Evolutionary conservation across 768 basidiomycete species (phyloP), one percentile per base, ranked within the genome.

Genomic region (Boletales sp.): DNA sequence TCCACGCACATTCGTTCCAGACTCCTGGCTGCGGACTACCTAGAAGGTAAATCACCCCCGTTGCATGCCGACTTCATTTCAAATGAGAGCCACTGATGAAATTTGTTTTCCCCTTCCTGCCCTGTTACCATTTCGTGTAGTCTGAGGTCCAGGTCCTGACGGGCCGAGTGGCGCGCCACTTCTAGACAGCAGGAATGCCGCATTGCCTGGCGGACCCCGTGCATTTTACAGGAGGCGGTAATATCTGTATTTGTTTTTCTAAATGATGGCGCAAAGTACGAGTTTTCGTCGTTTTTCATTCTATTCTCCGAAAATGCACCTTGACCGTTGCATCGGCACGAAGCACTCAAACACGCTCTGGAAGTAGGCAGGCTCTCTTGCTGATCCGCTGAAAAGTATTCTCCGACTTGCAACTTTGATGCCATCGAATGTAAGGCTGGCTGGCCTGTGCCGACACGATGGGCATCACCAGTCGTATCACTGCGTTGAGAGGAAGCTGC

Each of bases 1-100:
- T 49, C 35, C 49, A 29, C 30, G 15, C 11, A 15, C 19, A 10
- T 27, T 31, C 40, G 30, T 52, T 60, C 61, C 55, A 84, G 82
- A 47, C 68, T 84, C 31, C 57, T 82, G 47, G 82, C 82, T 29
- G 83, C 83, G 40, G 83, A 85, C 57, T 85, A 84, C 62, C 77
- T 81, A 59, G 83, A 85, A 69, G 73, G 83, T 83, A 59, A 62
- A 55, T 59, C 53, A 40, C 18, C 15, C 46, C 36, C 43, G 42
- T 48, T 11, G 15, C 24, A 46, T 48, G 14, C 29, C 29, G 10
- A 18, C 19, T 17, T 32, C 36, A 49, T 64, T 57, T 47, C 49
- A 61, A 61, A 64, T 53, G 30, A 19, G 24, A 9, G 41, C 12
- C 46, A 38, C 55, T 64, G 48, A 60, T 50, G 43, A 44, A 49